Evolutionary conservation across 2,329 filamentous ascomycete species (phyloP).

Genomic region (Botryosphaeria dothidea): DNA sequence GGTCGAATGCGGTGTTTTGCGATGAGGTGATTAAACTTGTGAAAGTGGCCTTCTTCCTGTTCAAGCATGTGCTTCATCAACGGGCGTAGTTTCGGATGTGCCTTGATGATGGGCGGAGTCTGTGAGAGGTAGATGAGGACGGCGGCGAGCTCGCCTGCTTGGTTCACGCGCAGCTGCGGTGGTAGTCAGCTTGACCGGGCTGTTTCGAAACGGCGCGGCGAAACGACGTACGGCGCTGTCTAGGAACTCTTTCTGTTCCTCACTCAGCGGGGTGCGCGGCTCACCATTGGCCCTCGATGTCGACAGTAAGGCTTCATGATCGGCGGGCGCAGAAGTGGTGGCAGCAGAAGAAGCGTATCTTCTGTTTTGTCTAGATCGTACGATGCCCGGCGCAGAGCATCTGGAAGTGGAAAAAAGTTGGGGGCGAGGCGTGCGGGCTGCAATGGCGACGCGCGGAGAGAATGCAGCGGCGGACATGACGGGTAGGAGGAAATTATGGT

Average conservation of each 20-base stretch:
- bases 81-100: conserved; percentile 83
- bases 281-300: neutral
- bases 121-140: conserved; percentile 92
- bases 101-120: conserved; percentile 74
- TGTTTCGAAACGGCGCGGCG: neutral
- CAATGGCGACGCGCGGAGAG: neutral
- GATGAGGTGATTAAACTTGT: conserved; percentile 80
- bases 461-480: neutral
- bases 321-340: neutral
- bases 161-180: conserved; percentile 81
- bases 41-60: conserved; percentile 86
- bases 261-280: conserved; percentile 27
- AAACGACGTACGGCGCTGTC: conserved; percentile 32
- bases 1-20: conserved; percentile 87
- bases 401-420: neutral
- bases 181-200: neutral
- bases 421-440: neutral
- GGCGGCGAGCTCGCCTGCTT: conserved; percentile 95
- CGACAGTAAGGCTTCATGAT: neutral
- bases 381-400: neutral
- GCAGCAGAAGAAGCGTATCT: conserved; percentile 12
- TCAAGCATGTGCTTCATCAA: conserved; percentile 98
- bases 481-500: neutral
- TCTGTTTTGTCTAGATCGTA: neutral
- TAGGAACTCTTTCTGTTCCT: conserved; percentile 37